Evolutionary conservation across 2,329 filamentous ascomycete genomes (phyloP).

Genomic region (Aspergillus viridinutans): DNA sequence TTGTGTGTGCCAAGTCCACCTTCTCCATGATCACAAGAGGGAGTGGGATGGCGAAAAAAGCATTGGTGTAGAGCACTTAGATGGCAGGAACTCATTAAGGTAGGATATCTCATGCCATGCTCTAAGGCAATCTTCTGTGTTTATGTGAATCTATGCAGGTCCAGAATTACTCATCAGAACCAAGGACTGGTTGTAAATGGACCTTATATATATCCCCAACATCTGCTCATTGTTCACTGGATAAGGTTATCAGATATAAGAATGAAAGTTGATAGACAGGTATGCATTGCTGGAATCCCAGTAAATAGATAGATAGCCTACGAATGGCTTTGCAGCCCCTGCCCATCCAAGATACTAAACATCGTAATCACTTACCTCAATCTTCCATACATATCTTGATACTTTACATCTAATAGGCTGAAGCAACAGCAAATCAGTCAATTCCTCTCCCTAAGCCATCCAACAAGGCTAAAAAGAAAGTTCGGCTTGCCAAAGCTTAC

Average conservation of each 20-base stretch:
- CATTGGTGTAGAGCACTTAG: background rate
- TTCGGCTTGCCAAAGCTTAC: too few relatives aligned
- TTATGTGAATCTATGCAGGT: background rate
- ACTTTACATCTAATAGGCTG: background rate
- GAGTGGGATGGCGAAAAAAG: background rate
- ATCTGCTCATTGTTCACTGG: background rate
- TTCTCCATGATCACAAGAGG: background rate
- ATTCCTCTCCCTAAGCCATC: background rate
- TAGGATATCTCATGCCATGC: background rate
- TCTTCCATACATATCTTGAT: background rate
- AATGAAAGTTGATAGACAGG: background rate
- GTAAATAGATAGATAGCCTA: background rate
- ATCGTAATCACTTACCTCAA: background rate
- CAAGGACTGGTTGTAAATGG: background rate
- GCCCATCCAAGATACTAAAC: background rate
- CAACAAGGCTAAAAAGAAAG: background rate
- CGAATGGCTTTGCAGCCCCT: background rate
- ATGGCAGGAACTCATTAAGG: background rate
- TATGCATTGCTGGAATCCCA: background rate
- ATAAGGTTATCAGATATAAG: background rate
- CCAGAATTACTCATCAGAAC: background rate
- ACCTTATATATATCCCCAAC: background rate
- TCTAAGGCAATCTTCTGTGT: background rate
- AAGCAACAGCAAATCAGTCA: background rate
- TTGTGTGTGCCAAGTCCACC: background rate